Conservation (phyloP, 1,139 yeast genomes). For the Entelexis sorbosivorans region DNA sequence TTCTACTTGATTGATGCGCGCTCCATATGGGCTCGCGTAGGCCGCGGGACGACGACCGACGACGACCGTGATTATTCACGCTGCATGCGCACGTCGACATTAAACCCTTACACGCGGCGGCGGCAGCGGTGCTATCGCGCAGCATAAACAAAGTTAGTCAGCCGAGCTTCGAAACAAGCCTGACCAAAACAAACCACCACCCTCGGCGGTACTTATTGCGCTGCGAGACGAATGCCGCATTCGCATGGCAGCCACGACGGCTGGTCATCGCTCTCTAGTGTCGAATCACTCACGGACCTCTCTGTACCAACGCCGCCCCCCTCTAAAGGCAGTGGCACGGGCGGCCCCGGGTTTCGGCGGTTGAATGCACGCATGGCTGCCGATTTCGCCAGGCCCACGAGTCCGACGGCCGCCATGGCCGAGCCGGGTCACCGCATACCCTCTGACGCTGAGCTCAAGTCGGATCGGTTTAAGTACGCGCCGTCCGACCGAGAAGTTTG, state of each 20-base stretch:
- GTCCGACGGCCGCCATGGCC: background rate
- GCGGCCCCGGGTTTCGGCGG: conserved; percentile 1
- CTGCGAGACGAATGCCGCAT: background rate
- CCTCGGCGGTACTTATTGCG: background rate
- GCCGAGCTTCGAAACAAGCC: background rate
- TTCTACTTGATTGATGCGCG: too few relatives aligned
- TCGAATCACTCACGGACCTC: background rate
- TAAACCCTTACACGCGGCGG: background rate
- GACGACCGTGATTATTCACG: background rate
- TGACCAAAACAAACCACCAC: conserved; percentile 1
- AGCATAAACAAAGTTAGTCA: conserved; percentile 7
- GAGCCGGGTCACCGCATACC: background rate
- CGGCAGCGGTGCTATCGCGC: background rate
- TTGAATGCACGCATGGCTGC: conserved; percentile 5
- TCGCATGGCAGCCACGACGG: conserved; percentile 1
- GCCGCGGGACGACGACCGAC: background rate
- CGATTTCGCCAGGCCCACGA: background rate
- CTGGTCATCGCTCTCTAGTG: conserved; percentile 6
- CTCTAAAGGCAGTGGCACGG: background rate
- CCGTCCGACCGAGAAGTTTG: conserved; percentile 6
- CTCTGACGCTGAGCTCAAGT: background rate
- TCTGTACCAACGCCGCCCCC: conserved; percentile 1
- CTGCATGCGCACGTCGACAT: background rate
- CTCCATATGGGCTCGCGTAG: too few relatives aligned
- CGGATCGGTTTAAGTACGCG: background rate